Conservation (phyloP, 495 filamentous ascomycete species). For the Penicillium ochrochloron region DNA sequence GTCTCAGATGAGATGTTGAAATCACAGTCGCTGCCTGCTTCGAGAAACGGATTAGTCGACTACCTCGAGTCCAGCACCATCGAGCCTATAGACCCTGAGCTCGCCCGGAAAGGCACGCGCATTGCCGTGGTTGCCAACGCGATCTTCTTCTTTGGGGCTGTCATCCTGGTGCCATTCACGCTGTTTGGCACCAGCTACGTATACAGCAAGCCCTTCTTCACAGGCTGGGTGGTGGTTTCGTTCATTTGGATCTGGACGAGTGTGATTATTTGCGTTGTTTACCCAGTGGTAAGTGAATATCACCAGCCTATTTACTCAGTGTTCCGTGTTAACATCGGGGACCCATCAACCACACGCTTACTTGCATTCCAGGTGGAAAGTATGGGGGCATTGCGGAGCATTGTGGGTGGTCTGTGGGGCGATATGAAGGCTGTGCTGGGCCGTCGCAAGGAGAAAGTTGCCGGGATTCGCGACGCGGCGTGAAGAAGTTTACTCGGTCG, state of each 20-base stretch:
- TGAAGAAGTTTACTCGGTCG: neutral
- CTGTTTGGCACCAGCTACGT: conserved; percentile 46
- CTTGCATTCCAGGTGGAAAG: conserved; percentile 35
- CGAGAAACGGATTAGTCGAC: conserved; percentile 43
- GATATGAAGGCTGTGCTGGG: conserved; percentile 26
- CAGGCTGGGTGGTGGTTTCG: conserved; percentile 49
- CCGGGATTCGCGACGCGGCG: neutral
- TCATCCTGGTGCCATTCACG: conserved; percentile 47
- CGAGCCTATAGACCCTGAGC: conserved; percentile 44
- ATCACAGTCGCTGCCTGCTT: neutral
- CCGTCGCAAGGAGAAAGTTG: conserved; percentile 8
- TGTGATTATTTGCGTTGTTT: conserved; percentile 48
- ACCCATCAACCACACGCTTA: neutral
- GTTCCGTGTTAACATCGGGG: neutral
- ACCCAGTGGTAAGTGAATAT: conserved; percentile 40
- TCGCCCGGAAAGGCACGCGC: conserved; percentile 33
- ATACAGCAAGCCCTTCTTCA: conserved; percentile 43
- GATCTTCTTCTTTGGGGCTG: conserved; percentile 38
- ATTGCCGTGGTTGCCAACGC: conserved; percentile 34
- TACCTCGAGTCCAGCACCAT: conserved; percentile 42
- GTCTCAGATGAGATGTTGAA: conserved; percentile 2
- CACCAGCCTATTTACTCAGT: neutral
- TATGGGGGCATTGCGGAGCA: conserved; percentile 35
- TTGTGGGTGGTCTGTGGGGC: conserved; percentile 29
- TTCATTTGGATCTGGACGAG: conserved; percentile 51